A percentile compares a stretch with the other conserved stretches of the same genome.
phyloP scores from a whole-genome alignment of 306 rosid species.

The Oemleria cerasiformis region DNA sequence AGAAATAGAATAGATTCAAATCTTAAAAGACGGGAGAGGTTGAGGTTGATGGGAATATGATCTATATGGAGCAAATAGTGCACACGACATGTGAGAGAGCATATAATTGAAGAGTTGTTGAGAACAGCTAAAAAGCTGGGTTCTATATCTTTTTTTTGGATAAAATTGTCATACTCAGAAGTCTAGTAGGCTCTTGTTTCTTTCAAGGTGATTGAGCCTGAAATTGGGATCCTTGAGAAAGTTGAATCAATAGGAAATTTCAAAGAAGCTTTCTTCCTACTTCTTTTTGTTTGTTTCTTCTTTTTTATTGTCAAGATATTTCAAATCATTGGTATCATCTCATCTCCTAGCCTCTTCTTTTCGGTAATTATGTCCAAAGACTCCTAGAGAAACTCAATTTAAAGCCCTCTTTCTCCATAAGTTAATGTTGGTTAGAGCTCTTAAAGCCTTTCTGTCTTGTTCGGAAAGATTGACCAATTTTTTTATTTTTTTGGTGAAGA shows the following conservation, averaged over 20 bases:
- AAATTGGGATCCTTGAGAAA: conserved; percentile 4
- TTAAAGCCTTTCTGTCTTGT: too few relatives aligned
- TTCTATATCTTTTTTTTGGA: conserved; percentile 28
- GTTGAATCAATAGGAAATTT: conserved; percentile 34
- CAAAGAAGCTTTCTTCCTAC: conserved; percentile 18
- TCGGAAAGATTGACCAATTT: too few relatives aligned
- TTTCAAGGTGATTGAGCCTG: too few relatives aligned
- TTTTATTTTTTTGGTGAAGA: too few relatives aligned
- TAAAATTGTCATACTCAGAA: conserved; percentile 27
- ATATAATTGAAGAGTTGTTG: conserved; percentile 49
- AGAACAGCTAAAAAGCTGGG: conserved; percentile 35
- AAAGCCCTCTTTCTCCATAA: too few relatives aligned
- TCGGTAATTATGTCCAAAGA: too few relatives aligned
- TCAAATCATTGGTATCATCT: too few relatives aligned
- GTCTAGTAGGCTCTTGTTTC: conserved; percentile 27
- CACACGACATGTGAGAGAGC: conserved; percentile 41
- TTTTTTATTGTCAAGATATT: not conserved
- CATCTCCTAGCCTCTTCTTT: not conserved
- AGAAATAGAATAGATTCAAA: too few relatives aligned
- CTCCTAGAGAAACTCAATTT: too few relatives aligned
- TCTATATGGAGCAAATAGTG: conserved; percentile 18
- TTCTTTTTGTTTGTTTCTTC: not conserved
- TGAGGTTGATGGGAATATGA: conserved; percentile 5
- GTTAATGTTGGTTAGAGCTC: too few relatives aligned
- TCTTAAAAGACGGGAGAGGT: not conserved